phyloP scores from a whole-genome alignment of 1,284 basidiomycete species.

The Inonotus hispidus region DNA sequence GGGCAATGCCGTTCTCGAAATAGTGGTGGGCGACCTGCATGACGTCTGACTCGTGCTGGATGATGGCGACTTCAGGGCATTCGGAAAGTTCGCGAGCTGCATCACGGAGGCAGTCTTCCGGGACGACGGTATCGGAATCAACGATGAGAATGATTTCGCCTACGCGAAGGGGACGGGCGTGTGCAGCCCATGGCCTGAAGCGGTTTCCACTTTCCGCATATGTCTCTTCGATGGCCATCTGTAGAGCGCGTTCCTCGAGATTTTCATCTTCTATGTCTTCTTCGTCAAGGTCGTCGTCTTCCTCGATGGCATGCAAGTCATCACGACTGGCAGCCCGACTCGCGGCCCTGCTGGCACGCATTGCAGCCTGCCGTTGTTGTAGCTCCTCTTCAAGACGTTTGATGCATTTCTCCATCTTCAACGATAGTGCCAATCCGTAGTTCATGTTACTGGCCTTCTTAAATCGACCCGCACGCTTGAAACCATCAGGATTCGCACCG shows the following conservation, averaged over 20 bases:
- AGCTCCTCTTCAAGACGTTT: slow-evolving; percentile 35
- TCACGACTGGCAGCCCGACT: slow-evolving; percentile 36
- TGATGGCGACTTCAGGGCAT: slow-evolving; percentile 75
- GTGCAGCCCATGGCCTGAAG: slow-evolving; percentile 62
- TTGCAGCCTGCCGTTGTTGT: slow-evolving; percentile 18
- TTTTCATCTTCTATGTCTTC: slow-evolving; percentile 25
- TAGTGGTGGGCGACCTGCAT: slow-evolving; percentile 85
- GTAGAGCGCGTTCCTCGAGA: slow-evolving; percentile 59
- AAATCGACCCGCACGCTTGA: slow-evolving; percentile 81
- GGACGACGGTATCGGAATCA: slow-evolving; percentile 83
- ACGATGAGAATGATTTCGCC: slow-evolving; percentile 67
- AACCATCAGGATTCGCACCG: slow-evolving; percentile 49
- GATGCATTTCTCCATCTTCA: slow-evolving; percentile 73
- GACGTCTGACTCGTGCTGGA: slow-evolving; percentile 81
- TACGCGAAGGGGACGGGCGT: slow-evolving; percentile 50
- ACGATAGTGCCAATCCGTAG: slow-evolving; percentile 67
- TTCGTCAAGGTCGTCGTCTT: slow-evolving; percentile 27
- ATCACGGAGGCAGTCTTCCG: slow-evolving; percentile 81
- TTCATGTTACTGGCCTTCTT: slow-evolving; percentile 93
- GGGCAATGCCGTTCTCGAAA: slow-evolving; percentile 82
- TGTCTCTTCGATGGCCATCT: slow-evolving; percentile 63
- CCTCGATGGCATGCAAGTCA: slow-evolving; percentile 23
- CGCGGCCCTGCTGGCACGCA: neutral
- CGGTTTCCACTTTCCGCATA: slow-evolving; percentile 48
- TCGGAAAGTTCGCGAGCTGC: slow-evolving; percentile 76